Evolutionary conservation across 23 red algal genomes (phyloP), one percentile per base, ranked within the genome.

Genomic region (Gracilariopsis chorda): DNA sequence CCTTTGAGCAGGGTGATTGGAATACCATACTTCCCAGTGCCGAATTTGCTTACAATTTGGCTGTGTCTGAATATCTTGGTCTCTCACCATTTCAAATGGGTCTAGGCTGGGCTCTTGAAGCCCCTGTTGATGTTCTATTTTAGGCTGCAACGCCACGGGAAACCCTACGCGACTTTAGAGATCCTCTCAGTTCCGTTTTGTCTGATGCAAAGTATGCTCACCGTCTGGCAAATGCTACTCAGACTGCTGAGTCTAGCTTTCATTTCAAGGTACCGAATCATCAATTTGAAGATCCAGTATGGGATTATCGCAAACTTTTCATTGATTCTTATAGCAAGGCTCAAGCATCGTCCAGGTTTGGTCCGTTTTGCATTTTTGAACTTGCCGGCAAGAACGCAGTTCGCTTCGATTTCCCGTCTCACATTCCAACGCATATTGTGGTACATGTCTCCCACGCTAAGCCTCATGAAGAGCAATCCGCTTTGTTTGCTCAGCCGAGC

Each of bases 1-100:
- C 33, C 39, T 75, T 39, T 75, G 69, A 75, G 43, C 5, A 75
- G 69, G 69, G 43, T 46, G 69, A 75, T 75, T 76, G 1, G 24
- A 20, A 76, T 76, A 23, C 0, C 24, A 21, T 76, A 7, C 21
- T 76, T 0, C 40, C 69, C 39, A 7, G 27, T 76, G 69, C 69
- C 11, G 11, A 40, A 20, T 76, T 76, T 45, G 49, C 69, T 37
- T 76, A 76, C 0, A 76, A 48, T 36, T 76, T 36, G 19, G 69
- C 24, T 0, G 11, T 76, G 7, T 36, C 11, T 39, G 69, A 76
- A 11, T 11, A 76, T 44, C 19, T 76, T 0, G 24, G 69, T 16
- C 49, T 45, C 24, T 76, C 0, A 37, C 39, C 9, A 27, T 36
- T 76, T 76, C 12, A 39, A 46, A 20, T 39, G 28, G 69, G 42